Percentiles rank a stretch among this genome's conserved stretches.
phyloP scores from a whole-genome alignment of 495 filamentous ascomycete genomes.

The Neurospora sp. region DNA sequence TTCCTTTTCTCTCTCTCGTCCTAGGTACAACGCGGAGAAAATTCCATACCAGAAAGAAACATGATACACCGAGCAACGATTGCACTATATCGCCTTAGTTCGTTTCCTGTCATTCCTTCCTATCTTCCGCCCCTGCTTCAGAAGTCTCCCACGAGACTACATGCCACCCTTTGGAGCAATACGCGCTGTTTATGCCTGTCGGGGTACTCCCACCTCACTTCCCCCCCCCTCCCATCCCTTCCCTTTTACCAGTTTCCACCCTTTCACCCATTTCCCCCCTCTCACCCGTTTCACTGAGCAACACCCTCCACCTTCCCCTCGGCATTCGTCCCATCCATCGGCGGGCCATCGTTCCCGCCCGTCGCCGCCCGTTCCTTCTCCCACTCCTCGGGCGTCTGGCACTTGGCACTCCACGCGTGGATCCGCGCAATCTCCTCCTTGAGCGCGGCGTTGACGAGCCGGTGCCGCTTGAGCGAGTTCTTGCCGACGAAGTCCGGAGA shows the following conservation, averaged over 20 bases:
- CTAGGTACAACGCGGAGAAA: background rate
- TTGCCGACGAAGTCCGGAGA: conserved; percentile 80
- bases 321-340: conserved; percentile 29
- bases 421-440: conserved; percentile 91
- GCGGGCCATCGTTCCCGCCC: conserved; percentile 23
- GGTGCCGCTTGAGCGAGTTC: conserved; percentile 75
- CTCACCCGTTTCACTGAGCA: conserved; percentile 13
- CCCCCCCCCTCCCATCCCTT: background rate
- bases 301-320: conserved; percentile 32
- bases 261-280: background rate
- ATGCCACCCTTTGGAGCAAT: background rate
- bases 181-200: background rate
- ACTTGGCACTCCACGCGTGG: conserved; percentile 98
- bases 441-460: conserved; percentile 76
- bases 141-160: background rate
- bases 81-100: background rate
- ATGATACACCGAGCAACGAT: background rate
- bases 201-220: background rate
- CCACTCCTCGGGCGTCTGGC: conserved; percentile 92
- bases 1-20: background rate
- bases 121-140: background rate
- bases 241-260: too few relatives aligned
- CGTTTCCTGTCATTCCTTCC: background rate
- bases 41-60: background rate
- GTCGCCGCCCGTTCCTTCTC: conserved; percentile 48